Evolutionary conservation across 1,284 basidiomycete species (phyloP), one percentile per base, ranked within the genome.

Genomic region (Ceratobasidium sp.): DNA sequence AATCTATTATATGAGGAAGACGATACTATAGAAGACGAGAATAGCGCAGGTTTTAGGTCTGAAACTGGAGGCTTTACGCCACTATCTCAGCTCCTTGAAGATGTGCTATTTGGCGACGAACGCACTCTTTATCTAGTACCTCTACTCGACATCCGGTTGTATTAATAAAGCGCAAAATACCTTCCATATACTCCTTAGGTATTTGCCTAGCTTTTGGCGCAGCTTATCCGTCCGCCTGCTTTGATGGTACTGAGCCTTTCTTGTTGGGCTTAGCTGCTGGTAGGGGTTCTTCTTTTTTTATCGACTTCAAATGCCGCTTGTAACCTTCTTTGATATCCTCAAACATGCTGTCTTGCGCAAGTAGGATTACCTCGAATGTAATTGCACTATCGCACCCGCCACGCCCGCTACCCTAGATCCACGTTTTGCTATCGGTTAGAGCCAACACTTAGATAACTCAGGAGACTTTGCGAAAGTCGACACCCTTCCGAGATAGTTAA

Each of bases 101-200:
- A n/a, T n/a, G n/a, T n/a, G n/a, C n/a, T n/a, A n/a, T n/a, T n/a
- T n/a, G n/a, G n/a, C n/a, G n/a, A n/a, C n/a, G n/a, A n/a, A n/a
- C n/a, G n/a, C n/a, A 53, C 50, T 53, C 50, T n/a, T 53, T n/a
- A n/a, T 53, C 50, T n/a, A 53, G 27, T 19, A 53, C 50, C n/a
- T 53, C 27, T 8, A 53, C 27, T 8, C 50, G 50, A n/a, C 50
- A 53, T 8, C 50, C 50, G 11, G 19, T 9, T 22, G 50, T 53
- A n/a, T 53, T 53, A 24, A 53, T n/a, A n/a, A 53, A 53, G 11
- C 27, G n/a, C 14, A 53, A 8, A 53, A 53, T 53, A n/a, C n/a
- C 50, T n/a, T 9, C n/a, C 8, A 24, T 17, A n/a, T 53, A 53
- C n/a, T 53, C 50, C n/a, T 24, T 11, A 24, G 50, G 50, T n/a